Conservation (phyloP, 208 protist genomes). For the Willaertia magna region DNA sequence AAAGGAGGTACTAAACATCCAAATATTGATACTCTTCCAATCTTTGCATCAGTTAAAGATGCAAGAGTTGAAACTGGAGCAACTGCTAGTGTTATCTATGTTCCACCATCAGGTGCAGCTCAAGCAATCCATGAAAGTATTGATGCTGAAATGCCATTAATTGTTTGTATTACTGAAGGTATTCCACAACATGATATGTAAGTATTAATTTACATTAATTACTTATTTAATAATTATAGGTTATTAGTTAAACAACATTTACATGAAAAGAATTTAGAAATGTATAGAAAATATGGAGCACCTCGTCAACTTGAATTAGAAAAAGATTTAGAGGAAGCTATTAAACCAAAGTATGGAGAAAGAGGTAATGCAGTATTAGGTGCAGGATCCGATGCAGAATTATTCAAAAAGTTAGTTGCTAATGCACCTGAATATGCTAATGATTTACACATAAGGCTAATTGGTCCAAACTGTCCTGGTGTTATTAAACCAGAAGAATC, state of each 20-base stretch:
- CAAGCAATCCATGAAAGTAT: constrained; percentile 89
- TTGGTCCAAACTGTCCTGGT: constrained; percentile 92
- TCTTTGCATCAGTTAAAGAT: constrained; percentile 72
- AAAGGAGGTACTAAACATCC: constrained; percentile 86
- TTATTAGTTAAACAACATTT: constrained; percentile 56
- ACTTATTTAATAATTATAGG: not conserved
- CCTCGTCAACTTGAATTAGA: not conserved
- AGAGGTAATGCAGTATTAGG: not conserved
- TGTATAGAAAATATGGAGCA: not conserved
- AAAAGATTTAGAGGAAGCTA: not conserved
- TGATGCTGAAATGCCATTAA: constrained; percentile 85
- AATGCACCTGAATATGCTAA: not conserved
- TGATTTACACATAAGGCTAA: constrained; percentile 56
- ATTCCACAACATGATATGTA: constrained; percentile 94
- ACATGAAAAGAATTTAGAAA: constrained; percentile 26
- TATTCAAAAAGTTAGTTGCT: not conserved
- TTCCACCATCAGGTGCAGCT: constrained; percentile 85
- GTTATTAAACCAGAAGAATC: constrained; percentile 94
- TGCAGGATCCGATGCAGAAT: not conserved
- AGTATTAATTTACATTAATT: not conserved
- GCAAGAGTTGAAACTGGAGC: constrained; percentile 75
- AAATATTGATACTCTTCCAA: constrained; percentile 58
- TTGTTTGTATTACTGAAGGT: constrained; percentile 96
- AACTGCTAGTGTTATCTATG: constrained; percentile 90
- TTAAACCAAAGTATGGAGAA: not conserved